Percentiles rank a stretch among this genome's conserved stretches.
Conservation (phyloP, 2,329 filamentous ascomycete species). For the Thelonectria rubi region DNA sequence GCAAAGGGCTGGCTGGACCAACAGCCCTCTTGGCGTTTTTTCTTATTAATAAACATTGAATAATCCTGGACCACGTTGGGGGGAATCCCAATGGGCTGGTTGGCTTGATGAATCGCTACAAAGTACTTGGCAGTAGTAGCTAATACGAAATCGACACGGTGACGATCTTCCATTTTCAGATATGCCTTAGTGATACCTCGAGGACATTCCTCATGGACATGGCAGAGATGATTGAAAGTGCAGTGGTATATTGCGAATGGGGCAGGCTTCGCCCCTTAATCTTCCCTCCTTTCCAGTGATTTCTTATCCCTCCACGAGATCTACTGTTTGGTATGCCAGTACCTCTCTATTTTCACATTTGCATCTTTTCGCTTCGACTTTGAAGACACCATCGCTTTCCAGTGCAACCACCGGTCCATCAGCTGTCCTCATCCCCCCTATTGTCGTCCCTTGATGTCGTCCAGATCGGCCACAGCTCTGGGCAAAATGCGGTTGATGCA, state of each 20-base stretch:
- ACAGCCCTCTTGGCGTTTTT: conserved; percentile 34
- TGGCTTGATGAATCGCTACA: not conserved
- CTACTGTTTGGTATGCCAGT: not conserved
- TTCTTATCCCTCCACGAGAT: not conserved
- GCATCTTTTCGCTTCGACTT: conserved; percentile 1
- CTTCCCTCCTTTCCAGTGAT: not conserved
- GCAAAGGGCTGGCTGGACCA: conserved; percentile 29
- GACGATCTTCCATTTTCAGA: not conserved
- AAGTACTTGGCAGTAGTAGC: not conserved
- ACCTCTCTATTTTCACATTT: not conserved
- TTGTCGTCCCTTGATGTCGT: not conserved
- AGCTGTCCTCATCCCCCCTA: conserved; percentile 17
- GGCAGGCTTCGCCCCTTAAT: not conserved
- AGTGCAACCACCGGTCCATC: not conserved
- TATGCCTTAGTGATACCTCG: no score
- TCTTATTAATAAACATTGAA: conserved; percentile 23
- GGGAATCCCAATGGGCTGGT: no score
- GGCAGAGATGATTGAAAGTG: conserved; percentile 15
- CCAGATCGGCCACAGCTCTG: not conserved
- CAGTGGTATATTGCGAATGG: conserved; percentile 7
- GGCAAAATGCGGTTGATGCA: not conserved
- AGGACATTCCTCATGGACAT: not conserved
- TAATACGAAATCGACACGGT: not conserved
- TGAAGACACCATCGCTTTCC: conserved; percentile 1
- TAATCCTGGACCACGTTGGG: not conserved